Conservation (phyloP, 1,139 yeast genomes). For the Hyphopichia fennica region DNA sequence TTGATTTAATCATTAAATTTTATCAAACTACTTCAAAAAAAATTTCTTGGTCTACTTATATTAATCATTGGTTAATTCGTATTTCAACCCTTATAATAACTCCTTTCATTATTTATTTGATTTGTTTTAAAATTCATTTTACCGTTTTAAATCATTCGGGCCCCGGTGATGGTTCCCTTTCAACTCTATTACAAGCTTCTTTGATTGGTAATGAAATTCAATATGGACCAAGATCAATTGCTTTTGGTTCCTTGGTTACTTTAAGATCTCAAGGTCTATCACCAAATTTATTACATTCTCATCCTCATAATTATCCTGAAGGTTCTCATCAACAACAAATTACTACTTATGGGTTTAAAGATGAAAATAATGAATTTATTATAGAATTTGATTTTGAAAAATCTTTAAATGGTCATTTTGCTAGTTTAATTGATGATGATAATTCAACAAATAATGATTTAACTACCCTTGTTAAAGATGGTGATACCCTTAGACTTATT, state of each 20-base stretch:
- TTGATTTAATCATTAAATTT: conserved; percentile 68
- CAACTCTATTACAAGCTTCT: conserved; percentile 69
- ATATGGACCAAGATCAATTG: conserved; percentile 61
- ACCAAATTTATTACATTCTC: conserved; percentile 73
- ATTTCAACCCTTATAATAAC: conserved; percentile 64
- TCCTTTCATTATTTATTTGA: conserved; percentile 70
- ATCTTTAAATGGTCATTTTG: conserved; percentile 23
- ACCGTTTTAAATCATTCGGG: conserved; percentile 73
- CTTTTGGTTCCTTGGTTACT: conserved; percentile 62
- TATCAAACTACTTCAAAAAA: conserved; percentile 40
- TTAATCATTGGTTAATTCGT: conserved; percentile 71
- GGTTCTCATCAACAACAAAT: conserved; percentile 76
- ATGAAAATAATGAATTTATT: conserved; percentile 63
- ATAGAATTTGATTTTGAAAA: conserved; percentile 44
- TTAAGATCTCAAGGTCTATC: conserved; percentile 72
- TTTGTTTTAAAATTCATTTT: conserved; percentile 81
- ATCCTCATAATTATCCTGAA: conserved; percentile 63
- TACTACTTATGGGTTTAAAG: conserved; percentile 76
- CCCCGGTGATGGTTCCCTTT: conserved; percentile 72
- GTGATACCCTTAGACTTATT: conserved; percentile 54
- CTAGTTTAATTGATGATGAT: conserved; percentile 31
- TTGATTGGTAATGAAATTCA: conserved; percentile 54
- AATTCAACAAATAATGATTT: conserved; percentile 19
- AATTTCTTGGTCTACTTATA: conserved; percentile 38
- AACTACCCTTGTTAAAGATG: conserved; percentile 36